Percentiles rank a stretch among this genome's conserved stretches.
These are phyloP conservation scores for Fremontodendron californicum DNA, from an alignment of 345 rosid species.

Conservation along the genomic window DNA sequence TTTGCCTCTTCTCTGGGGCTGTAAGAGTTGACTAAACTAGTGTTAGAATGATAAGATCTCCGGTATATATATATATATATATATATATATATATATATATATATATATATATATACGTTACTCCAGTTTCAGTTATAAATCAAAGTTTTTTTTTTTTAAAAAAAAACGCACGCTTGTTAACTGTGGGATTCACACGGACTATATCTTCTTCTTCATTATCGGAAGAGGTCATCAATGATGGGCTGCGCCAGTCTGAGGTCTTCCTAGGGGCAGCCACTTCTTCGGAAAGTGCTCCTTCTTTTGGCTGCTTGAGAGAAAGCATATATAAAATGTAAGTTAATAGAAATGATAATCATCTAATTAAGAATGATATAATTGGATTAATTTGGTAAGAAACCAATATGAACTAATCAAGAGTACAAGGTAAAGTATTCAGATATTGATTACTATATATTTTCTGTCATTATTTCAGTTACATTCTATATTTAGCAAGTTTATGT, in stretches of 20 bases:
- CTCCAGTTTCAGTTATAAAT: too few relatives aligned
- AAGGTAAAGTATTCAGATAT: background rate
- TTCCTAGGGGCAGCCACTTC: slow-evolving; percentile 29
- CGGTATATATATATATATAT: too few relatives aligned
- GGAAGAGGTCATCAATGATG: slow-evolving; percentile 46
- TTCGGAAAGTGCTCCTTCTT: slow-evolving; percentile 41
- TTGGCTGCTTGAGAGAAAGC: slow-evolving; percentile 28
- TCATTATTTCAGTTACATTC: background rate
- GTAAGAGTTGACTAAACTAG: slow-evolving; percentile 7
- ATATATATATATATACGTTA: too few relatives aligned
- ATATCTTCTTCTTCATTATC: slow-evolving; percentile 72
- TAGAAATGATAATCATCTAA: background rate
- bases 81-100: too few relatives aligned
- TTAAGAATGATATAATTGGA: background rate
- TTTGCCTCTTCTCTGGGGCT: slow-evolving; percentile 98
- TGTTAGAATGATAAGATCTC: background rate
- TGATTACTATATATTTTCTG: background rate
- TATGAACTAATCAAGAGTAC: too few relatives aligned
- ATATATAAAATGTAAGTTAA: background rate
- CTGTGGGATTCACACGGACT: slow-evolving; percentile 43
- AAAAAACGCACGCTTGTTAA: background rate
- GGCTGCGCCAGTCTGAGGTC: slow-evolving; percentile 31
- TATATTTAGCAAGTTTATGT: background rate
- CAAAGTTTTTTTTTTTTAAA: too few relatives aligned
- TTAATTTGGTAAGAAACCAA: too few relatives aligned